phyloP scores from a whole-genome alignment of 805 yeast genomes.

The Candida chilensis region DNA sequence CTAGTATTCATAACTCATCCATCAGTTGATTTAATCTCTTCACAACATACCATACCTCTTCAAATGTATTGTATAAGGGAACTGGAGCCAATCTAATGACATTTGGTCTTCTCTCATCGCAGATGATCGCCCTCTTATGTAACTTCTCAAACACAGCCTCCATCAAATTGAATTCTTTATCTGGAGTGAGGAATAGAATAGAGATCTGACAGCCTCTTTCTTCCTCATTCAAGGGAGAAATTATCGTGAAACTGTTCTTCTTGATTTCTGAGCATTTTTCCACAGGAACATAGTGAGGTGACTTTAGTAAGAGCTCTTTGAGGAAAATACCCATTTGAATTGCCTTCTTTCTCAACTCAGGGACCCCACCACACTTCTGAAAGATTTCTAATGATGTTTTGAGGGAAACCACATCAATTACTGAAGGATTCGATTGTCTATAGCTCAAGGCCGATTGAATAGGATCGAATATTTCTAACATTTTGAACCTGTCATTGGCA shows the following conservation, averaged over 20 bases:
- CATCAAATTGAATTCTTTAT: constrained; percentile 44
- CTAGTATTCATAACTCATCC: no score
- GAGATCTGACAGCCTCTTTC: constrained; percentile 82
- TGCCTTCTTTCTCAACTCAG: constrained; percentile 45
- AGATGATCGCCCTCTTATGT: constrained; percentile 52
- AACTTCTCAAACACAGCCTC: constrained; percentile 42
- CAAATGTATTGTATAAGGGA: constrained; percentile 74
- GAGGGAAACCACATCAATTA: constrained; percentile 72
- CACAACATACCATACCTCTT: constrained; percentile 46
- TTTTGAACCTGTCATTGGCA: constrained; percentile 58
- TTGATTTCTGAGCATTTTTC: constrained; percentile 8
- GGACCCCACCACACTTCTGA: constrained; percentile 55
- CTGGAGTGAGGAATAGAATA: constrained; percentile 50
- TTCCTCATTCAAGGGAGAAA: constrained; percentile 54
- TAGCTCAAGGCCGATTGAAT: constrained; percentile 81
- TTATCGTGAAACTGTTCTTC: constrained; percentile 45
- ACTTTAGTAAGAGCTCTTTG: constrained; percentile 31
- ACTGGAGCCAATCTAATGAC: constrained; percentile 88
- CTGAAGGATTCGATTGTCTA: constrained; percentile 87
- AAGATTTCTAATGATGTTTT: constrained; percentile 58
- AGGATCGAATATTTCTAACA: constrained; percentile 74
- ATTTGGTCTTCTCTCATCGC: constrained; percentile 85
- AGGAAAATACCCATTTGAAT: constrained; percentile 48
- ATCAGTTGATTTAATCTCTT: constrained; percentile 31
- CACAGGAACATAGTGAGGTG: constrained; percentile 33